Conservation (phyloP, 768 basidiomycete genomes). For the Collybiopsis luxurians region DNA sequence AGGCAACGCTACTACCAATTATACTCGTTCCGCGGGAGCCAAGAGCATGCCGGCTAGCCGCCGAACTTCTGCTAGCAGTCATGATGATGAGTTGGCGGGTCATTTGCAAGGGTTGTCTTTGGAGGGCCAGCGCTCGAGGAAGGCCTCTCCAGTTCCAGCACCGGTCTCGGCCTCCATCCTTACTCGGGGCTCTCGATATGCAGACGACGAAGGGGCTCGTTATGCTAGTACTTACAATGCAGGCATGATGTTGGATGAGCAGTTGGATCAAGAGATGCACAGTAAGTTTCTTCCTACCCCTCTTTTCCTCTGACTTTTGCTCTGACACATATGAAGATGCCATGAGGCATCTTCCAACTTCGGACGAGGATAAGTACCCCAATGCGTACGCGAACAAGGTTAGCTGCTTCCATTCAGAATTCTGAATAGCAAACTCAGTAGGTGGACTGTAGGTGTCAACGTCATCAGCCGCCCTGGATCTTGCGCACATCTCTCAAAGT, state of each 20-base stretch:
- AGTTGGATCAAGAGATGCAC: slow-evolving; percentile 92
- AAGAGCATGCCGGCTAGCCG: slow-evolving; percentile 94
- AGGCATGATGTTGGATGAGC: slow-evolving; percentile 91
- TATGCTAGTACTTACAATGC: slow-evolving; percentile 71
- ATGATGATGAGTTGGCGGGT: slow-evolving; percentile 77
- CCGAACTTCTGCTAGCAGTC: slow-evolving; percentile 83
- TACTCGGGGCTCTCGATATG: slow-evolving; percentile 50
- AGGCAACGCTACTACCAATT: slow-evolving; percentile 38
- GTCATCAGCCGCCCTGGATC: slow-evolving; percentile 89
- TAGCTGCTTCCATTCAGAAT: slow-evolving; percentile 1
- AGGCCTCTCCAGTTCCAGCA: slow-evolving; percentile 54
- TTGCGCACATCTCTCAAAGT: slow-evolving; percentile 85
- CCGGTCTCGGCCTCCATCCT: slow-evolving; percentile 53
- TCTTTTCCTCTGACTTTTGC: neutral
- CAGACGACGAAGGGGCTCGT: slow-evolving; percentile 55
- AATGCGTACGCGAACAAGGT: slow-evolving; percentile 66
- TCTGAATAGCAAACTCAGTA: neutral
- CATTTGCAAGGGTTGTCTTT: slow-evolving; percentile 74
- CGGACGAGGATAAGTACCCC: slow-evolving; percentile 85
- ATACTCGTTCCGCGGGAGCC: slow-evolving; percentile 68
- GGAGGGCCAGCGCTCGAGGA: slow-evolving; percentile 56
- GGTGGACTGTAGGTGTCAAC: slow-evolving; percentile 60
- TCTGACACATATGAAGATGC: slow-evolving; percentile 54
- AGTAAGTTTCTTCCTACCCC: slow-evolving; percentile 47
- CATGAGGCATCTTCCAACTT: slow-evolving; percentile 83